These are phyloP conservation scores for Salix koriyanagi DNA, from an alignment of 345 rosid species.

Conservation along the genomic window DNA sequence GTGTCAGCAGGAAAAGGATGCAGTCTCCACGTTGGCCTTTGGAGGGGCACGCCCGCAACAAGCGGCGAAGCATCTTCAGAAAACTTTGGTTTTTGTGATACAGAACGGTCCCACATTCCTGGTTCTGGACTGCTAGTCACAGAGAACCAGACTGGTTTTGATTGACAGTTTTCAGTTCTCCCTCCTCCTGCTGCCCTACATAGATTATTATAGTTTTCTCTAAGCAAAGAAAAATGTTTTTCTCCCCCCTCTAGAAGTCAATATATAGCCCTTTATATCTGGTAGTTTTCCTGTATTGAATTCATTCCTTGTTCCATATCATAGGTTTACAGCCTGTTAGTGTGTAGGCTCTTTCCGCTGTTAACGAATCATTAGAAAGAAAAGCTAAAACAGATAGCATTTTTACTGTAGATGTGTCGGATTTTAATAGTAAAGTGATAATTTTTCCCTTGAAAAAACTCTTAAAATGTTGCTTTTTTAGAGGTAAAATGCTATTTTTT, in stretches of 20 bases:
- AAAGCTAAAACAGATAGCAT: too few relatives aligned
- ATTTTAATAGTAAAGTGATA: too few relatives aligned
- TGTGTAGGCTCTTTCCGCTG: neutral
- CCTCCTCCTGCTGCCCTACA: neutral
- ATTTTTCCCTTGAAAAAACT: too few relatives aligned
- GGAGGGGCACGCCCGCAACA: neutral
- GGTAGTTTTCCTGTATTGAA: neutral
- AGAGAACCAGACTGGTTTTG: neutral
- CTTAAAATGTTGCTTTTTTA: too few relatives aligned
- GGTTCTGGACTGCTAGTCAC: neutral
- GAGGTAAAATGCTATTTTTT: too few relatives aligned
- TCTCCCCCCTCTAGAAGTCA: neutral
- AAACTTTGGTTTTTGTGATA: neutral
- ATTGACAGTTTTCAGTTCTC: neutral
- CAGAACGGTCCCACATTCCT: neutral
- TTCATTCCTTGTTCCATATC: neutral
- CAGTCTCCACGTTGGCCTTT: too few relatives aligned
- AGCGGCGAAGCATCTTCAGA: neutral
- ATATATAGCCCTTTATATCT: neutral
- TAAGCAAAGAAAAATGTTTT: neutral
- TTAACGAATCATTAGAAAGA: neutral
- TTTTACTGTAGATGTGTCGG: too few relatives aligned
- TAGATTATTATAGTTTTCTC: slow-evolving; percentile 3
- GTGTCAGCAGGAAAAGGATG: too few relatives aligned
- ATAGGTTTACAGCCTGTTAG: neutral